Evolutionary conservation across 2,329 filamentous ascomycete species (phyloP), one percentile per base, ranked within the genome.

Genomic region (Arachnopeziza araneosa): DNA sequence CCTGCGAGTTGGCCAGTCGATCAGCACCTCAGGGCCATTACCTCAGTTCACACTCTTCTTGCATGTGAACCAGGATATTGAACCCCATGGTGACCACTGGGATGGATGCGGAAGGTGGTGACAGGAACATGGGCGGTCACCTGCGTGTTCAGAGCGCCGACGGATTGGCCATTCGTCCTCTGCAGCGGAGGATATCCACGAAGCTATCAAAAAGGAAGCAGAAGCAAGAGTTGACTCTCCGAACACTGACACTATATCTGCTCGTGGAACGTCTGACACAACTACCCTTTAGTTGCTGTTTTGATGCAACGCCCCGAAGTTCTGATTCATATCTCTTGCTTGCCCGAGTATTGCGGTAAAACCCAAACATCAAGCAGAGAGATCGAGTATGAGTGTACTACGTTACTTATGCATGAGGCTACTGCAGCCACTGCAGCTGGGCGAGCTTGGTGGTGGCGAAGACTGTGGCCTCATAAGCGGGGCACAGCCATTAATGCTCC

Each of bases 141-240:
- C 54, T 62, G 60, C 50, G 50, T 48, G 8, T 32, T 24, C 32
- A 49, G 17, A 36, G 57, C 32, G 24, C 60, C 60, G 60, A 57
- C 22, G 24, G 30, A 48, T 23, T 52, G 60, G 57, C 57, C 51
- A 58, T 62, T 59, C 24, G 26, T 30, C 26, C 9, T 5, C 26
- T 30, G n/a, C n/a, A n/a, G n/a, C n/a, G n/a, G n/a, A n/a, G n/a
- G n/a, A n/a, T n/a, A n/a, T n/a, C n/a, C n/a, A n/a, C n/a, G n/a
- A n/a, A n/a, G n/a, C n/a, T n/a, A n/a, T n/a, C n/a, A n/a, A n/a
- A n/a, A n/a, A n/a, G n/a, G n/a, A n/a, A n/a, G n/a, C n/a, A n/a
- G n/a, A n/a, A n/a, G n/a, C n/a, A n/a, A n/a, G 52, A 8, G 24
- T 14, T 54, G 32, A 30, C 9, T 5, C 32, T 30, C 23, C 52